Evolutionary conservation across 2,329 filamentous ascomycete species (phyloP).

Genomic region (Didymella arachidicola): DNA sequence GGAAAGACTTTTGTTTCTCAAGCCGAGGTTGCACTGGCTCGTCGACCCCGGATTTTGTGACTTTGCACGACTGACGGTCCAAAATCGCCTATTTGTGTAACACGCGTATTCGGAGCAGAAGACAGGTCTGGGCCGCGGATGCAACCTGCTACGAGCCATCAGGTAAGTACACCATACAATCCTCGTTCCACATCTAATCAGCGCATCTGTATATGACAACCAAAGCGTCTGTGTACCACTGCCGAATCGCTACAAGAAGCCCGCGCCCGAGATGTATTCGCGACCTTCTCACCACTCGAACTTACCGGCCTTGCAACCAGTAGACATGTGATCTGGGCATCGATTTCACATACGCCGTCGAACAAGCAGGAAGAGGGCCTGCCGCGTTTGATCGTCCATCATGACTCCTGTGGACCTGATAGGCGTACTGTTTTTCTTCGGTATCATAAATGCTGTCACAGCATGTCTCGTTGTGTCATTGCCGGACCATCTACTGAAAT

Average conservation of each 20-base stretch:
- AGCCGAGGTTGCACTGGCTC: too few species aligned
- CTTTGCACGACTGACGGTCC: background rate
- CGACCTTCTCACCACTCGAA: background rate
- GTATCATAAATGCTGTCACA: background rate
- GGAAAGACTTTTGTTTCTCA: background rate
- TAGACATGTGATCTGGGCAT: background rate
- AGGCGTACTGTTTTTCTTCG: background rate
- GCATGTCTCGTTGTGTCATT: background rate
- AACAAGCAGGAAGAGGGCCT: background rate
- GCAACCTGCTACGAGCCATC: background rate
- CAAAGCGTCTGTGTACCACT: background rate
- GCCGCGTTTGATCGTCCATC: background rate
- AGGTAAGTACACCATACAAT: background rate
- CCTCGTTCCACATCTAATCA: too few species aligned
- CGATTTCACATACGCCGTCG: background rate
- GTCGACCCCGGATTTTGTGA: slow-evolving; percentile 1
- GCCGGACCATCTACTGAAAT: background rate
- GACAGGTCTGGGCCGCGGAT: background rate
- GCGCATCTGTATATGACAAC: background rate
- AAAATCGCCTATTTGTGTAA: too few species aligned
- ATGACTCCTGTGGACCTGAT: background rate
- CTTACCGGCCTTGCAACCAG: background rate
- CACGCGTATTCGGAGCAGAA: background rate
- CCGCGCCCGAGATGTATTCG: too few species aligned
- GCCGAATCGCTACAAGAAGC: background rate